Percentiles rank a stretch among this genome's conserved stretches.
Evolutionary conservation across 1,139 yeast genomes (phyloP).

Genomic region (Magnusiomyces magnusii): DNA sequence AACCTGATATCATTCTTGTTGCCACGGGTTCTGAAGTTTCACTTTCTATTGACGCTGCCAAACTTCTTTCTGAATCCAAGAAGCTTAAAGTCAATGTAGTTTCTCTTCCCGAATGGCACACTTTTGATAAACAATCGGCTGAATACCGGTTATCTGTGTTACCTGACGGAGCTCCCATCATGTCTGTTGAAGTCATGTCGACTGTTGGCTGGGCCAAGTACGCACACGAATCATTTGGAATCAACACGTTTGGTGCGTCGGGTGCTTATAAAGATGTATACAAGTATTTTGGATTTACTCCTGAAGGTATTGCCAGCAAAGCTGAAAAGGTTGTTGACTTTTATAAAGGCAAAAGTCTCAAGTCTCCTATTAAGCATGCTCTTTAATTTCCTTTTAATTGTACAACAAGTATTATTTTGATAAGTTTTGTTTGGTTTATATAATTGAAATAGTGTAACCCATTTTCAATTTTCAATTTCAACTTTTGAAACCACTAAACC

Average conservation of each 20-base stretch:
- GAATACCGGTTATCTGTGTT: slow-evolving; percentile 79
- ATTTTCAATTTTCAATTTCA: too few species aligned
- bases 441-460: too few species aligned
- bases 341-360: slow-evolving; percentile 68
- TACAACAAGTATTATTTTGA: too few species aligned
- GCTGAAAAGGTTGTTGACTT: slow-evolving; percentile 72
- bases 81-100: slow-evolving; percentile 78
- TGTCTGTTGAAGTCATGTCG: slow-evolving; percentile 92
- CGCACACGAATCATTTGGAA: slow-evolving; percentile 95
- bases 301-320: slow-evolving; percentile 86
- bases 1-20: slow-evolving; percentile 73
- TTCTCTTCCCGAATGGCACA: slow-evolving; percentile 86
- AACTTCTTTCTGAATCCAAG: slow-evolving; percentile 46
- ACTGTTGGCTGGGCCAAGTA: slow-evolving; percentile 93
- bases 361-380: slow-evolving; percentile 77
- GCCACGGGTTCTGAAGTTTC: slow-evolving; percentile 97
- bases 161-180: slow-evolving; percentile 91
- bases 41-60: slow-evolving; percentile 74
- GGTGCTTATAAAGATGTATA: slow-evolving; percentile 83
- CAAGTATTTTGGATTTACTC: slow-evolving; percentile 83
- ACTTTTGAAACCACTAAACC: not conserved
- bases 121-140: slow-evolving; percentile 75
- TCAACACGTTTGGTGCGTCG: slow-evolving; percentile 95
- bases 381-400: slow-evolving; percentile 33
- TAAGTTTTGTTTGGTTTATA: not conserved